These are phyloP conservation scores for Candida broadrunensis DNA, from an alignment of 805 yeast genomes.

Conservation along the genomic window DNA sequence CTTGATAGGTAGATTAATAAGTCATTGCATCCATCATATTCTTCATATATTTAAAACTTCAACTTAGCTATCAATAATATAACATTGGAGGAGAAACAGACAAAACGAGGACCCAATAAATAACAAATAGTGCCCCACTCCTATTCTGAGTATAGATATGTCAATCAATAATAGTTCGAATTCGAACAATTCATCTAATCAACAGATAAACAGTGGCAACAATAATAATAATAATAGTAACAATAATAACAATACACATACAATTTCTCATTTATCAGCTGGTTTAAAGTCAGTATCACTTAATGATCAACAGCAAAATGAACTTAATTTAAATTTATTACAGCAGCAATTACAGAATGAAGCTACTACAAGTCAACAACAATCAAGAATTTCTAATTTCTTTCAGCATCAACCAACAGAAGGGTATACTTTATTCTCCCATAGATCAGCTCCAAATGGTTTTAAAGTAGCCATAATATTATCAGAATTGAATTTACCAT, in stretches of 20 bases:
- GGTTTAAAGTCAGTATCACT: conserved; percentile 44
- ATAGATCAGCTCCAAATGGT: conserved; percentile 90
- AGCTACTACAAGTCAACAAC: conserved; percentile 37
- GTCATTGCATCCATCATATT: too few relatives aligned
- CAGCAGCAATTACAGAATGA: conserved; percentile 46
- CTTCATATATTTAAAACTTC: too few relatives aligned
- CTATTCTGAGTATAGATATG: too few relatives aligned
- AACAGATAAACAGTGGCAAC: background rate
- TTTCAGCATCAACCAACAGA: conserved; percentile 73
- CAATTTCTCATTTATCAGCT: conserved; percentile 44
- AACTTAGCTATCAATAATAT: too few relatives aligned
- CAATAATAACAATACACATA: conserved; percentile 10
- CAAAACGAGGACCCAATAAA: too few relatives aligned
- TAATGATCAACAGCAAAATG: conserved; percentile 41
- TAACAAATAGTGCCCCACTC: too few relatives aligned
- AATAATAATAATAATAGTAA: conserved; percentile 4
- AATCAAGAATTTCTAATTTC: conserved; percentile 64
- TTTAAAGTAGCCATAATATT: conserved; percentile 91
- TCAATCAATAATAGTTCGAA: background rate
- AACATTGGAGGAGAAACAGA: too few relatives aligned
- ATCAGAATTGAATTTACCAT: conserved; percentile 75
- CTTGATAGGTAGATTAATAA: too few relatives aligned
- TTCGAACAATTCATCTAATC: background rate
- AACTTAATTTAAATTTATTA: conserved; percentile 37
- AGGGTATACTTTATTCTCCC: conserved; percentile 82